Percentiles rank a stretch among this genome's conserved stretches.
These are phyloP conservation scores for Mortierella sp. DNA, from an alignment of 371 early-diverging fungal species.

Conservation along the genomic window DNA sequence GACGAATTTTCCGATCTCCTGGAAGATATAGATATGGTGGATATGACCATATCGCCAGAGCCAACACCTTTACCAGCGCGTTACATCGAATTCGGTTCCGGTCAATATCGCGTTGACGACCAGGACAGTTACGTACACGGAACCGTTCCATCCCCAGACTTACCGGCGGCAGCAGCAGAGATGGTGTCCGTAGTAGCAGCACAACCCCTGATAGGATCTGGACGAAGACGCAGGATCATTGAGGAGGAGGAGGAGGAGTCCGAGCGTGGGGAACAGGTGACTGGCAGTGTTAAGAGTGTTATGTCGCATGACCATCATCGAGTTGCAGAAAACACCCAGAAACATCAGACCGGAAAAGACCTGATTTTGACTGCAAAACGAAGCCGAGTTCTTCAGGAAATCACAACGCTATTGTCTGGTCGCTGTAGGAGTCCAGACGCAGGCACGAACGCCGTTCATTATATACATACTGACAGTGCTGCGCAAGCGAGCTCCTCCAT, in stretches of 20 bases:
- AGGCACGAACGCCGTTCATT: not conserved
- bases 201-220: no score
- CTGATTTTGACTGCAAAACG: not conserved
- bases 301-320: no score
- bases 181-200: no score
- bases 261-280: no score
- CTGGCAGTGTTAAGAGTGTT: no score
- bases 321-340: not conserved
- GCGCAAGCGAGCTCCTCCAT: no score
- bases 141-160: not conserved
- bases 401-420: not conserved
- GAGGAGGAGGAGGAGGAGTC: no score
- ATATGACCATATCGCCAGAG: conserved; percentile 16
- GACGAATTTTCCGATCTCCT: conserved; percentile 16
- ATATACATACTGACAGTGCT: not conserved
- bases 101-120: not conserved
- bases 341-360: not conserved
- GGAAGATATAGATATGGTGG: conserved; percentile 32
- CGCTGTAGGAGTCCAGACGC: not conserved
- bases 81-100: not conserved
- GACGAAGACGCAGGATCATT: no score
- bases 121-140: not conserved
- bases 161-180: not conserved
- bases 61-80: conserved; percentile 5
- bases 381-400: conserved; percentile 8